phyloP scores from a whole-genome alignment of 495 filamentous ascomycete genomes.

The Aspergillus steynii region DNA sequence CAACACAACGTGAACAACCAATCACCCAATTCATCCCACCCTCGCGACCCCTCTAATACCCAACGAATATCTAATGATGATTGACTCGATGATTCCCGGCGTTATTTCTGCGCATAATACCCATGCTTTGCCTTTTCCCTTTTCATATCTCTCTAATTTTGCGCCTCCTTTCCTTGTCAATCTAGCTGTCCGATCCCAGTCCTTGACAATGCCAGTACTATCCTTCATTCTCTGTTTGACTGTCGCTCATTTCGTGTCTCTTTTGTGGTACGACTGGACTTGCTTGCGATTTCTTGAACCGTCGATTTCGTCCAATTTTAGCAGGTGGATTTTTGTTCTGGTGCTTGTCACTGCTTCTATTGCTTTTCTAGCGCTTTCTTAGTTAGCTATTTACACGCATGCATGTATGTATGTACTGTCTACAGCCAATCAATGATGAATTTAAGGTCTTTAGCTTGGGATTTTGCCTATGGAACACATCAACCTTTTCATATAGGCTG shows the following conservation, averaged over 20 bases:
- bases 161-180: no score
- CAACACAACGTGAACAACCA: neutral
- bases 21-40: neutral
- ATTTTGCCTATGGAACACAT: no score
- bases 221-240: no score
- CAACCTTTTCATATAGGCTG: no score
- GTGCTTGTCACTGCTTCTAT: no score
- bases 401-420: neutral
- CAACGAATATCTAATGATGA: conserved; percentile 2
- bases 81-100: neutral
- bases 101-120: conserved; percentile 41
- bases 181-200: no score
- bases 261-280: no score
- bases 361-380: neutral
- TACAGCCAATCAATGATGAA: neutral
- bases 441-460: neutral
- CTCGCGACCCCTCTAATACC: neutral
- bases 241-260: no score
- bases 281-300: no score
- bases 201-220: no score
- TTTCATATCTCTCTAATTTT: conserved; percentile 1
- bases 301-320: no score
- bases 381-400: neutral
- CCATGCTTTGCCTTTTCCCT: conserved; percentile 23
- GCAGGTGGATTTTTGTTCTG: no score